Evolutionary conservation across 139 green algal genomes (phyloP), one percentile per base, ranked within the genome.

Genomic region (Chlorella vulgaris): DNA sequence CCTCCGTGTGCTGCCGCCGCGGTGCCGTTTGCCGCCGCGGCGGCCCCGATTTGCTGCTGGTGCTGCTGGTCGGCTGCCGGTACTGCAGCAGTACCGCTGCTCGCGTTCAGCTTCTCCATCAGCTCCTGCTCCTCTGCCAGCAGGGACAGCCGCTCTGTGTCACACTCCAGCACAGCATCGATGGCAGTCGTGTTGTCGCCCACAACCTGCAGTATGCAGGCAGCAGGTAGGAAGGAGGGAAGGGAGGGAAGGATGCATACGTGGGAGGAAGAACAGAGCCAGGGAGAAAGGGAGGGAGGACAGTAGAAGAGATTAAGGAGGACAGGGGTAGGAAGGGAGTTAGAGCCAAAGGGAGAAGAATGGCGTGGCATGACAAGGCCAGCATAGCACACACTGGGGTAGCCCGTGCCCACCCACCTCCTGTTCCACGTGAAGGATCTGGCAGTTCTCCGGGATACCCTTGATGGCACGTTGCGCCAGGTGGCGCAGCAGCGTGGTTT

Each of bases 361-460:
- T n/a, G n/a, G n/a, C n/a, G n/a, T n/a, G n/a, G n/a, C n/a, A n/a
- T n/a, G n/a, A n/a, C n/a, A n/a, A n/a, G n/a, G n/a, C n/a, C n/a
- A n/a, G n/a, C n/a, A n/a, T n/a, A n/a, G n/a, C n/a, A n/a, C n/a
- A n/a, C n/a, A n/a, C n/a, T n/a, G n/a, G n/a, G n/a, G n/a, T n/a
- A n/a, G n/a, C n/a, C n/a, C n/a, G n/a, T n/a, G n/a, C n/a, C n/a
- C n/a, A 29, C 22, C 15, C 43, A 96, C 83, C 88, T 98, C 94
- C 87, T 98, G 94, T 86, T 97, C 93, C 75, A 97, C 93, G 76
- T 97, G 93, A 58, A 97, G 86, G 35, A 96, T 89, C 79, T 94
- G 90, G 81, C 87, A 93, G 81, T 90, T 91, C 51, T 61, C n/a
- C 0, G 93, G 93, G 51, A 98, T 88, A 26, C 94, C 93, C 51